Evolutionary conservation across 495 filamentous ascomycete species (phyloP), one percentile per base, ranked within the genome.

Genomic region (Aspergillus indologenus): DNA sequence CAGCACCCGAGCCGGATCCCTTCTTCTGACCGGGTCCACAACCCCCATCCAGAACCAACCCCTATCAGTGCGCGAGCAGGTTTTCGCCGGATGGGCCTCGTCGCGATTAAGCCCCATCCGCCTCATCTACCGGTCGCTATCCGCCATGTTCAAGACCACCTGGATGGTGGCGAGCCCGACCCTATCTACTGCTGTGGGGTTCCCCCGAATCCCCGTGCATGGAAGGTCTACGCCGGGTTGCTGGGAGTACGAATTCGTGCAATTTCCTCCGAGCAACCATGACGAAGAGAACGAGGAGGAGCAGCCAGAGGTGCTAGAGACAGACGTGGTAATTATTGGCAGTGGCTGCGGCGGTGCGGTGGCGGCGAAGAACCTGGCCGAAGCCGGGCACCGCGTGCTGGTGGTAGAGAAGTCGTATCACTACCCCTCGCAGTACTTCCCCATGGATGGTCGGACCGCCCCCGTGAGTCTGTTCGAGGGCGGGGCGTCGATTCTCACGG

Each of bases 311-410:
- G 80, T 75, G 0, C 66, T 96, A 50, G 85, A 92, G 40, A 87
- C 86, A 3, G 92, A 96, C 67, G 85, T 95, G 1, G 85, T 95
- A 15, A 84, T 96, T 58, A 80, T 96, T 5, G 92, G 92, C 2
- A 92, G 88, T 50, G 92, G 92, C 18, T 93, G 89, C 64, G 92
- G 92, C 48, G 91, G 89, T 18, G 89, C 79, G 0, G 91, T 96
- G 0, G 83, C 81, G 26, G 91, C 92, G 12, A 91, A 91, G 72
- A 87, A 87, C 23, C 74, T 96, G 5, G 85, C 91, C 11, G 85
- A 90, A 64, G 87, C 83, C 2, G 89, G 85, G n/a, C 72, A 87
- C 52, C 74, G 75, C 8, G 90, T 96, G 21, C 68, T 96, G 4
- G 90, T 97, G 0, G 85, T 93, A 3, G 92, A 97, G 48, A 94